Percentiles rank a stretch among this genome's conserved stretches.
Evolutionary conservation across 2,329 filamentous ascomycete genomes (phyloP).

Genomic region (Penicillium palitans): DNA sequence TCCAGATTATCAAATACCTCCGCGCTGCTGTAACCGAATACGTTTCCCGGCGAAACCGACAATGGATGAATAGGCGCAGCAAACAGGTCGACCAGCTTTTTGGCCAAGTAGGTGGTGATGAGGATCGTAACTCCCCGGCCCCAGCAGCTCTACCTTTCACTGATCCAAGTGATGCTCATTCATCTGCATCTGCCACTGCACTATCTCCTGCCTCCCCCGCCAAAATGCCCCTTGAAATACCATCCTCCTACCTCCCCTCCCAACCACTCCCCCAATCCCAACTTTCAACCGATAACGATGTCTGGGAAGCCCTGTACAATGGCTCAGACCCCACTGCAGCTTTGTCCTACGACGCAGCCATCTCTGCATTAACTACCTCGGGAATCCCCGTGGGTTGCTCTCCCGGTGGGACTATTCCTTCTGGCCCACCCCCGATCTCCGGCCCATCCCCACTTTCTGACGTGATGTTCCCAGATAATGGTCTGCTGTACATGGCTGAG

Average conservation of each 20-base stretch:
- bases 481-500: conserved; percentile 37
- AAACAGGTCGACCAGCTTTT: conserved; percentile 46
- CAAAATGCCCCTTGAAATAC: conserved; percentile 18
- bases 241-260: conserved; percentile 18
- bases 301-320: conserved; percentile 34
- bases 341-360: conserved; percentile 33
- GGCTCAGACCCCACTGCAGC: conserved; percentile 17
- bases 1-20: conserved; percentile 43
- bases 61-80: conserved; percentile 43
- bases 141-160: conserved; percentile 4
- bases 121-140: conserved; percentile 12
- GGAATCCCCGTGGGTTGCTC: conserved; percentile 37
- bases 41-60: conserved; percentile 38
- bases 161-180: conserved; percentile 8
- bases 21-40: conserved; percentile 41
- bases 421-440: conserved; percentile 16
- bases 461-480: conserved; percentile 35
- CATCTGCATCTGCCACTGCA: conserved; percentile 12
- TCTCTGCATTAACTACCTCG: conserved; percentile 36
- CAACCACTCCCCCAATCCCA: conserved; percentile 13
- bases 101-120: conserved; percentile 34
- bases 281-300: conserved; percentile 19
- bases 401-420: conserved; percentile 31
- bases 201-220: conserved; percentile 27
- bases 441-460: conserved; percentile 36